phyloP scores from a whole-genome alignment of 352 stramenopile genomes.

The Phytopythium aichiense region DNA sequence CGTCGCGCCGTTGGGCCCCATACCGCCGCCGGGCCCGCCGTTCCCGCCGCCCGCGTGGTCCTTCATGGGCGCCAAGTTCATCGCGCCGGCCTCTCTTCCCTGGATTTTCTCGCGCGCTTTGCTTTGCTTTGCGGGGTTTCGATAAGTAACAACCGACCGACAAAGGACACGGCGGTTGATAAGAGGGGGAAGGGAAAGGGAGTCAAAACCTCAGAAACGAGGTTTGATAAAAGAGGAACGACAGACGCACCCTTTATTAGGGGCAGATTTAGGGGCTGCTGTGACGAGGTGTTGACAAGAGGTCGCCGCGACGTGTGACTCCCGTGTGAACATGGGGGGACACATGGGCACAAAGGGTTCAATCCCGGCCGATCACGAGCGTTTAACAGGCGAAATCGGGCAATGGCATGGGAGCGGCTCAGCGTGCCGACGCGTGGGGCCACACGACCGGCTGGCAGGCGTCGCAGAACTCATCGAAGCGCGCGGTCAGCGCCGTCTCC shows the following conservation, averaged over 20 bases:
- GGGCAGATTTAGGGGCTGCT: background rate
- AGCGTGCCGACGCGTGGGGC: conserved; percentile 24
- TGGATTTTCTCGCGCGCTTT: conserved; percentile 4
- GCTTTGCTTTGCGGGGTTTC: background rate
- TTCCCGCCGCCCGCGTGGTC: conserved; percentile 13
- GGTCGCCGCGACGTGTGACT: background rate
- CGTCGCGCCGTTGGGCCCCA: conserved; percentile 33
- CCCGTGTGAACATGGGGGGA: no score
- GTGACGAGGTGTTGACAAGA: background rate
- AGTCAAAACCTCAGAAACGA: conserved; percentile 10
- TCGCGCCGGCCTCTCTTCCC: conserved; percentile 6
- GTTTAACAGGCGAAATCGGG: no score
- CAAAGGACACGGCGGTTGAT: background rate
- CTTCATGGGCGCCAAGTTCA: conserved; percentile 79
- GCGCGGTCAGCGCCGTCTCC: conserved; percentile 46
- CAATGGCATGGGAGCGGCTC: background rate
- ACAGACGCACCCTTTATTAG: background rate
- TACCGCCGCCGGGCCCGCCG: conserved; percentile 10
- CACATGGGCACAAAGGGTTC: no score
- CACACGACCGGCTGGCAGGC: conserved; percentile 51
- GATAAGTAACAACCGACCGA: background rate
- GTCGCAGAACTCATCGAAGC: conserved; percentile 70
- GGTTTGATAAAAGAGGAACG: background rate
- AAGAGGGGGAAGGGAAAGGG: background rate
- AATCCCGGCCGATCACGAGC: no score